A percentile compares a stretch with the other conserved stretches of the same genome.
Evolutionary conservation across 2,329 filamentous ascomycete genomes (phyloP).

Genomic region (Cytospora schulzeri): DNA sequence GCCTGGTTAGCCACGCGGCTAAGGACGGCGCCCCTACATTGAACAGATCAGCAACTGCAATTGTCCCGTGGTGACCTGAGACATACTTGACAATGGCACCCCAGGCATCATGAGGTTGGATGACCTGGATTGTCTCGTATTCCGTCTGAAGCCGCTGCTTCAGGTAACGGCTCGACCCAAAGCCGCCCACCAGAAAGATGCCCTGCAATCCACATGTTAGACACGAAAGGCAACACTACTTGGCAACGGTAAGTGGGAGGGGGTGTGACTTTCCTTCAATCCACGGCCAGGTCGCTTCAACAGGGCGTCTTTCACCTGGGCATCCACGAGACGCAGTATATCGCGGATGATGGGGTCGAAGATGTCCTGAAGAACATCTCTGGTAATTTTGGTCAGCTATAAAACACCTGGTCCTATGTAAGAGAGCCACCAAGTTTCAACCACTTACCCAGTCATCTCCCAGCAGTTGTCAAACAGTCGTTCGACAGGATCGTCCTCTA

Average conservation of each 20-base stretch:
- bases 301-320: neutral
- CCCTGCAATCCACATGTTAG: neutral
- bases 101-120: slow-evolving; percentile 14
- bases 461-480: neutral
- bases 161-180: slow-evolving; percentile 16
- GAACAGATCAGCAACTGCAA: neutral
- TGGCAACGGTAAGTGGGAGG: no score
- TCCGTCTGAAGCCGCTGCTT: neutral
- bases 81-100: slow-evolving; percentile 16
- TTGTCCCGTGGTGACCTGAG: neutral
- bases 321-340: neutral
- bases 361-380: neutral
- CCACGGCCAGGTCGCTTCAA: neutral
- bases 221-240: neutral
- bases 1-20: neutral
- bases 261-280: slow-evolving; percentile 1
- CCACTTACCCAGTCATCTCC: slow-evolving; percentile 12
- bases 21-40: slow-evolving; percentile 1
- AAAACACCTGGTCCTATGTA: neutral
- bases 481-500: neutral
- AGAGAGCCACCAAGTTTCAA: no score
- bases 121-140: neutral
- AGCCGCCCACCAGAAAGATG: slow-evolving; percentile 11
- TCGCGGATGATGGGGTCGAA: slow-evolving; percentile 4
- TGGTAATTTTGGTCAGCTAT: neutral